These are phyloP conservation scores for Sorghum bicolor DNA, from an alignment of 176 grass and related monocot genomes.

Conservation along the genomic window Sorghum_bicolor_NCBIv3 NC_012873.2:65870501-65871000, in stretches of 20 bases:
- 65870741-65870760: not conserved
- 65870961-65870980: not conserved
- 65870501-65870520: constrained; percentile 47
- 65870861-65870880: no score
- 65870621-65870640: not conserved
- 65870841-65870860: no score
- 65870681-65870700: not conserved
- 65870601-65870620: constrained; percentile 10
- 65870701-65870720: not conserved
- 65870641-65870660: constrained; percentile 1
- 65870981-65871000: not conserved
- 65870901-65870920: not conserved
- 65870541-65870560: constrained; percentile 98
- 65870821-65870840: no score
- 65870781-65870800: not conserved
- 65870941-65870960: not conserved
- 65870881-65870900: no score
- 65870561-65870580: constrained; percentile 85
- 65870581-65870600: constrained; percentile 77
- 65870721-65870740: constrained; percentile 16
- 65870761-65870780: not conserved
- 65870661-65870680: not conserved
- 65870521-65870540: constrained; percentile 73
- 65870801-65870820: not conserved
- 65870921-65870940: not conserved